phyloP scores from a whole-genome alignment of 768 basidiomycete species.

The Leccinum fibrillosum region DNA sequence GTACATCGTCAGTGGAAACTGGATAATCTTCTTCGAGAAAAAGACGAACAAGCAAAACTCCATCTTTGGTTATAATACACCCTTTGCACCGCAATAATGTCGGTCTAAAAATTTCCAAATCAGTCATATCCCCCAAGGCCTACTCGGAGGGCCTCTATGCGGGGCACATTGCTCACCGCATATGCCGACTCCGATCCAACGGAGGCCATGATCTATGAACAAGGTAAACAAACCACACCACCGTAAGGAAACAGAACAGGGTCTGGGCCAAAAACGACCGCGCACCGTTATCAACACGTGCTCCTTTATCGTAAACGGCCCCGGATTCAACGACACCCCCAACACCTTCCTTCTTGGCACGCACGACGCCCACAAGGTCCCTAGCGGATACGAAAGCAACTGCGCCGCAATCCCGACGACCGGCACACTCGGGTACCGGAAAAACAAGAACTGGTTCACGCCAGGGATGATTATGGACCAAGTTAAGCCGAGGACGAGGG shows the following conservation, averaged over 20 bases:
- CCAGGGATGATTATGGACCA: constrained; percentile 66
- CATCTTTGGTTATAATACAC: constrained; percentile 68
- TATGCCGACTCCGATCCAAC: constrained; percentile 60
- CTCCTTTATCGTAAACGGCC: constrained; percentile 75
- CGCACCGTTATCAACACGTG: constrained; percentile 64
- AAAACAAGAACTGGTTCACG: constrained; percentile 75
- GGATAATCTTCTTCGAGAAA: background rate
- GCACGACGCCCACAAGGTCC: constrained; percentile 50
- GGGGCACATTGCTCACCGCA: constrained; percentile 35
- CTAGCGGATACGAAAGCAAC: constrained; percentile 67
- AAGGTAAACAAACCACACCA: constrained; percentile 18
- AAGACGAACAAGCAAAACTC: constrained; percentile 51
- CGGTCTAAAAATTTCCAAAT: constrained; percentile 38
- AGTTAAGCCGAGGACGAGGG: constrained; percentile 68
- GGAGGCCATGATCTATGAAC: constrained; percentile 47
- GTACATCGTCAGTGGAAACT: constrained; percentile 5
- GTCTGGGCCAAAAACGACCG: constrained; percentile 23
- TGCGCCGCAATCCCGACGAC: constrained; percentile 69
- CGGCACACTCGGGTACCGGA: constrained; percentile 66
- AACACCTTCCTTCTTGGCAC: constrained; percentile 56
- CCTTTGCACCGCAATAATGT: constrained; percentile 72
- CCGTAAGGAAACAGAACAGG: background rate
- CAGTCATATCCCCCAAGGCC: background rate
- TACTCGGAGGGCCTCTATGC: background rate
- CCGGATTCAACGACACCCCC: constrained; percentile 66